Base-by-base conservation (phyloP, 441 rosid genomes). In the Lepidium campestre region DNA sequence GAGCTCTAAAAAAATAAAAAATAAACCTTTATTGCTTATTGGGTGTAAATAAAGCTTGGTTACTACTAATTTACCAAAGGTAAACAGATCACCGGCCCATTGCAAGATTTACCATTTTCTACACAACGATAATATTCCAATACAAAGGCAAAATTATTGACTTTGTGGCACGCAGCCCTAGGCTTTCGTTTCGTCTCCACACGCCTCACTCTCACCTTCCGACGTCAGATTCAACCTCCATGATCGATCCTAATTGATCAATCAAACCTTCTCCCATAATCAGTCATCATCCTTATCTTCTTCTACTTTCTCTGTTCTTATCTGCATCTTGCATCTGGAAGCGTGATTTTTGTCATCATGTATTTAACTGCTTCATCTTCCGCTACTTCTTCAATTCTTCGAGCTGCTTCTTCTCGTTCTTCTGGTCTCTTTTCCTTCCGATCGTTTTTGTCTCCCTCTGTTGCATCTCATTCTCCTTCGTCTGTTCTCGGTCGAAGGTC, bases 341-440 rank as follows among this genome's bases (percentile, higher is more conserved):
- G 74, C 69, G 65, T 68, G 77, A 74, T 56, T 68, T 68, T n/a
- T 19, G 18, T 68, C 85, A 77, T 79, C 93, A 91, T 95, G 99
- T 80, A 86, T 90, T 61, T 62, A 86, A 62, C 83, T 32, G 73
- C 78, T 47, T 77, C 88, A 11, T 61, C 86, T 34, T 78, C 92
- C 31, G 83, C 88, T 41, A 7, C 70, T 39, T 78, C 82, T 41
- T 78, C 96, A 10, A 70, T 95, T 72, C 75, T 86, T 53, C 80
- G 97, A 67, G 88, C 93, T 74, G 80, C 87, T 14, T 81, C 85
- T 64, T 70, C 86, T 15, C 57, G 68, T 52, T 66, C 72, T 60
- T 71, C 72, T 47, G 14, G 18, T 45, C 53, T 65, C 48, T 45
- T 45, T 41, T 19, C 32, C n/a, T 42, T 44, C 75, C 61, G 67